Conservation (phyloP, 2,329 filamentous ascomycete genomes). For the Aspergillus aculeatus region DNA sequence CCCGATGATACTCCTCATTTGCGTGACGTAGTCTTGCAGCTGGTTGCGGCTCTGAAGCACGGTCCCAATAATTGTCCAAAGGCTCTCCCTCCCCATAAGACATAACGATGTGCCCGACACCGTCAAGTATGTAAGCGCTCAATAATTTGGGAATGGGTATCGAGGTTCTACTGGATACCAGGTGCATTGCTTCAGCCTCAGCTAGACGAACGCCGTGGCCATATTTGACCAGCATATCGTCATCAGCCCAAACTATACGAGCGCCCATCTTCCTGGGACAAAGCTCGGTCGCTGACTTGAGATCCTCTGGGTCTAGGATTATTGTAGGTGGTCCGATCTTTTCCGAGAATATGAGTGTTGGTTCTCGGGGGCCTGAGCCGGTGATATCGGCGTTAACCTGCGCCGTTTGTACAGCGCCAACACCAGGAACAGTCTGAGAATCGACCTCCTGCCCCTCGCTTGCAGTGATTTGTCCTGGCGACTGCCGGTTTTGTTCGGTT, state of each 20-base stretch:
- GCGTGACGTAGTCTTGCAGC: conserved; percentile 13
- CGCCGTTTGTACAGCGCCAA: no score
- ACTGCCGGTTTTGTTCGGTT: no score
- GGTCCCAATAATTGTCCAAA: conserved; percentile 15
- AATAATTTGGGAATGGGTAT: conserved; percentile 12
- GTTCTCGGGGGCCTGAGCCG: neutral
- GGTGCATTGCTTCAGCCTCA: conserved; percentile 17
- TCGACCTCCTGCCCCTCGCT: no score
- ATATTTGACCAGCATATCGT: conserved; percentile 15
- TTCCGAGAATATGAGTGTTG: conserved; percentile 14
- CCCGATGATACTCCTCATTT: conserved; percentile 14
- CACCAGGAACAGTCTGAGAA: no score
- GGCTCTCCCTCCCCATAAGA: conserved; percentile 15
- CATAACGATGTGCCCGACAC: conserved; percentile 15
- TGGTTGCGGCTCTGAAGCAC: conserved; percentile 8
- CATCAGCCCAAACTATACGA: conserved; percentile 12
- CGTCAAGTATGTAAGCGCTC: conserved; percentile 16
- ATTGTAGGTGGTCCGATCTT: conserved; percentile 14
- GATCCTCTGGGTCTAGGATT: conserved; percentile 8
- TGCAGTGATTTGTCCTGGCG: no score
- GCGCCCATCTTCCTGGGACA: conserved; percentile 15
- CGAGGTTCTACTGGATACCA: conserved; percentile 14
- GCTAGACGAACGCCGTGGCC: conserved; percentile 16
- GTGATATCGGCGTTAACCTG: no score
- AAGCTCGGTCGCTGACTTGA: conserved; percentile 1